Evolutionary conservation across 73 alveolate species (phyloP).

Genomic region (Paramecium pentaurelia): DNA sequence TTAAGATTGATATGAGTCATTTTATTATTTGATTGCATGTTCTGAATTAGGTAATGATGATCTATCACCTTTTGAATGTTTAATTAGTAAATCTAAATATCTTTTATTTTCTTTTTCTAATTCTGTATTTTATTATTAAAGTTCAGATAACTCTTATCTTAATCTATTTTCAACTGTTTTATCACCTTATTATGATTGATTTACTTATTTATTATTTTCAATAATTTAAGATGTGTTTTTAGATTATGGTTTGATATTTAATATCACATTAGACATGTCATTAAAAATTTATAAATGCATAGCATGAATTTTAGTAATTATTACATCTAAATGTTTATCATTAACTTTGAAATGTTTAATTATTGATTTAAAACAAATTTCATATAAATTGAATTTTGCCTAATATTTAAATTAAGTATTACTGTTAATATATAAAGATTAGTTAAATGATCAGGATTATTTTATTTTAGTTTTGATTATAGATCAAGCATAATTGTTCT

Average conservation of each 20-base stretch:
- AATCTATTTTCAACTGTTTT: not conserved
- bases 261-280: not conserved
- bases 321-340: slow-evolving; percentile 41
- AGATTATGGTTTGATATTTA: not conserved
- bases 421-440: not conserved
- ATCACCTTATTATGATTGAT: not conserved
- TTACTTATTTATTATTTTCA: not conserved
- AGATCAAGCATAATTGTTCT: slow-evolving; percentile 35
- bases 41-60: not conserved
- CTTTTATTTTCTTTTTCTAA: slow-evolving; percentile 65
- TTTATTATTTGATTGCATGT: not conserved
- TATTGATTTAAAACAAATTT: slow-evolving; percentile 44
- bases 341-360: not conserved
- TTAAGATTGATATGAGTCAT: not conserved
- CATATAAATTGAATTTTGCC: slow-evolving; percentile 56
- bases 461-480: not conserved
- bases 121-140: not conserved
- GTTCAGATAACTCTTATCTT: not conserved
- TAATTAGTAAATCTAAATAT: slow-evolving; percentile 56
- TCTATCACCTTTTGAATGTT: slow-evolving; percentile 55
- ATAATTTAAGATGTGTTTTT: not conserved
- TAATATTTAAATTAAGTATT: not conserved
- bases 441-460: not conserved
- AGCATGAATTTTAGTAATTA: slow-evolving; percentile 20
- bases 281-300: not conserved